Evolutionary conservation across 192 early-diverging fungal species (phyloP).

Genomic region (Jimgerdemannia flammicorona): DNA sequence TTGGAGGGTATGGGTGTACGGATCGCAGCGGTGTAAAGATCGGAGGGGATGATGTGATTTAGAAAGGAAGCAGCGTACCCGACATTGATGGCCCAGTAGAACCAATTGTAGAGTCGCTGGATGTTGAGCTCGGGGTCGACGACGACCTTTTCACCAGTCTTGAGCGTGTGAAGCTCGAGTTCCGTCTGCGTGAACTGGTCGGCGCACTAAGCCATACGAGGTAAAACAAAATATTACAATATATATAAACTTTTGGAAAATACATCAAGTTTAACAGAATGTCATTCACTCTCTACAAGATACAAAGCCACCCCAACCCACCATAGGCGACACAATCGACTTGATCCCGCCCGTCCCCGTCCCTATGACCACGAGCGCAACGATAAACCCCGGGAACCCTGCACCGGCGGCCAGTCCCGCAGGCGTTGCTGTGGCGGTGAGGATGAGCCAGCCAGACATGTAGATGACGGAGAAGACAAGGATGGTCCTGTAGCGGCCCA

Average conservation of each 20-base stretch:
- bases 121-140: conserved; percentile 56
- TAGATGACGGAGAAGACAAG: conserved; percentile 43
- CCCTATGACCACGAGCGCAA: conserved; percentile 62
- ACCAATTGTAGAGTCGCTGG: conserved; percentile 69
- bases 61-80: conserved; percentile 26
- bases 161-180: conserved; percentile 43
- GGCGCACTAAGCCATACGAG: conserved; percentile 40
- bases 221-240: neutral
- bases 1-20: conserved; percentile 43
- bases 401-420: conserved; percentile 55
- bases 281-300: no score
- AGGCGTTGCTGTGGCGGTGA: conserved; percentile 43
- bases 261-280: neutral
- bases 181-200: conserved; percentile 47
- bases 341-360: conserved; percentile 58
- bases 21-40: conserved; percentile 23
- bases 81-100: conserved; percentile 68
- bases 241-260: neutral
- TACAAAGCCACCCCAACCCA: neutral
- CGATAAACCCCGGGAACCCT: conserved; percentile 59
- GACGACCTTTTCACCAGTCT: conserved; percentile 45
- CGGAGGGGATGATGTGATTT: no score
- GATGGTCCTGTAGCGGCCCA: conserved; percentile 45
- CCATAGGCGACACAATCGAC: conserved; percentile 26
- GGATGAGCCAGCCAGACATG: conserved; percentile 30